phyloP scores from a whole-genome alignment of 345 rosid species.

The Populus davidiana region DNA sequence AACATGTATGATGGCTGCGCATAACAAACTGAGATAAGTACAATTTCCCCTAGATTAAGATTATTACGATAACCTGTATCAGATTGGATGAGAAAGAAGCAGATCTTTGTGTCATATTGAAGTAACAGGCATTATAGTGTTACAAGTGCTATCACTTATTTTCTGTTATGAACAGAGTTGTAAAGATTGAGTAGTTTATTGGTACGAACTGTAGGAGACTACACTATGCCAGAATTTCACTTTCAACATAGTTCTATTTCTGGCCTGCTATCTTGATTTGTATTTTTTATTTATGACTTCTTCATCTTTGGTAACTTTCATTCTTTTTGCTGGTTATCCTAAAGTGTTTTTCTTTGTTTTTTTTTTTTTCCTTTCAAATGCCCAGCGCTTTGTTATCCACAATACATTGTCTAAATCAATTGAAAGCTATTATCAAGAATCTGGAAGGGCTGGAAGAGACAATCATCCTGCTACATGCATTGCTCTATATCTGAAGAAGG shows the following conservation, averaged over 20 bases:
- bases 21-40: too few species aligned
- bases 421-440: slow-evolving; percentile 95
- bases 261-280: not conserved
- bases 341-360: not conserved
- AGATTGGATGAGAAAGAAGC: not conserved
- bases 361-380: not conserved
- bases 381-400: slow-evolving; percentile 83
- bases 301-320: not conserved
- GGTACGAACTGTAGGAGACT: not conserved
- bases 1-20: too few species aligned
- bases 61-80: not conserved
- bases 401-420: slow-evolving; percentile 88
- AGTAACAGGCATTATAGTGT: not conserved
- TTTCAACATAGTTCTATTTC: not conserved
- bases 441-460: slow-evolving; percentile 92
- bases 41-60: too few species aligned
- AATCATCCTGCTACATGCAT: slow-evolving; percentile 61
- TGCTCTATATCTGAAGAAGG: slow-evolving; percentile 85
- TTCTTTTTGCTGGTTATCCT: not conserved
- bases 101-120: not conserved
- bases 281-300: not conserved
- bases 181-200: not conserved
- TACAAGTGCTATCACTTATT: not conserved
- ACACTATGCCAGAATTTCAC: not conserved
- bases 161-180: not conserved